These are phyloP conservation scores for Scedosporium dehoogii DNA, from an alignment of 2,329 filamentous ascomycete genomes.

Conservation along the genomic window DNA sequence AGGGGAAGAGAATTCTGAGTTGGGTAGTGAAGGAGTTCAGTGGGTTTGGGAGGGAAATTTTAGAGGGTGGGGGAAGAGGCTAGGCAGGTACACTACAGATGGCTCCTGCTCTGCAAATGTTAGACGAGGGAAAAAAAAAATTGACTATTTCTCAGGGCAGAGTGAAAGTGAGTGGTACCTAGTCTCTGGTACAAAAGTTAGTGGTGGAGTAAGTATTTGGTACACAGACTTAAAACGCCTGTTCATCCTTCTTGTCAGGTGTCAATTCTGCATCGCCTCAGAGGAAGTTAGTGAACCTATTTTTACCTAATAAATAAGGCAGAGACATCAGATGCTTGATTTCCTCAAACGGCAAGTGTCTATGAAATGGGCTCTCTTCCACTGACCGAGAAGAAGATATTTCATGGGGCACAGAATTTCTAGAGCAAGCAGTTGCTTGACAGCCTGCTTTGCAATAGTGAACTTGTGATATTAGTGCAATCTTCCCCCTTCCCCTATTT, in stretches of 20 bases:
- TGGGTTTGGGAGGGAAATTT: slow-evolving; percentile 13
- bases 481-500: no score
- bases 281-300: not conserved
- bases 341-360: not conserved
- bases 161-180: no score
- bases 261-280: not conserved
- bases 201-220: not conserved
- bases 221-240: not conserved
- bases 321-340: not conserved
- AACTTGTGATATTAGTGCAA: no score
- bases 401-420: not conserved
- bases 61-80: slow-evolving; percentile 9
- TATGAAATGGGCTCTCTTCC: not conserved
- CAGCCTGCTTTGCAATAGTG: no score
- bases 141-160: not conserved
- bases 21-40: slow-evolving; percentile 10
- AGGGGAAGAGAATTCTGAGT: slow-evolving; percentile 8
- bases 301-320: not conserved
- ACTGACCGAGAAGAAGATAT: not conserved
- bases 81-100: slow-evolving; percentile 23
- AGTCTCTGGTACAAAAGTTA: not conserved
- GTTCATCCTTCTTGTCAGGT: not conserved
- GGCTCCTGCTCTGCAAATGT: no score
- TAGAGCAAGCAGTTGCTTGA: no score
- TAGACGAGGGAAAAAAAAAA: no score